Percentiles rank a stretch among this genome's conserved stretches.
Conservation (phyloP, 768 basidiomycete genomes). For the Suillus fuscotomentosus region DNA sequence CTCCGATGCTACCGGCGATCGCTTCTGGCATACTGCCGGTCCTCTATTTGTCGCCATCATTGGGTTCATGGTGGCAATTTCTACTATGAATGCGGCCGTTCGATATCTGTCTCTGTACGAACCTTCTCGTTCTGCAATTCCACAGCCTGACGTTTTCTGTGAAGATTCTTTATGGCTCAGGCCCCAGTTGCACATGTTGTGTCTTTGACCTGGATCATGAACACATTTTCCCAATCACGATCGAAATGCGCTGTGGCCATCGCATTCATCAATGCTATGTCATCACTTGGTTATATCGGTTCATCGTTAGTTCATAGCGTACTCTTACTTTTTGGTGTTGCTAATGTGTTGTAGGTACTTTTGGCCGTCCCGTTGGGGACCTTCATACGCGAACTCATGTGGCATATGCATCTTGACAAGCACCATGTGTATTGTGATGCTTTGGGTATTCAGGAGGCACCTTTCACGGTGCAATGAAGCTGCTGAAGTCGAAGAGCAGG, state of each 20-base stretch:
- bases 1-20: conserved; percentile 69
- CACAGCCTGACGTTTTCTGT: not conserved
- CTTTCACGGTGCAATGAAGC: conserved; percentile 39
- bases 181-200: conserved; percentile 68
- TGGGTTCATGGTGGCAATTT: conserved; percentile 64
- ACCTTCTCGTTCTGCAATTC: not conserved
- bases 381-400: conserved; percentile 66
- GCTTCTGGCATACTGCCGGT: conserved; percentile 64
- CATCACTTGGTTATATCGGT: conserved; percentile 76
- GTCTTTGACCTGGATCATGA: conserved; percentile 53
- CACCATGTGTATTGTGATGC: conserved; percentile 47
- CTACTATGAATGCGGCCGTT: conserved; percentile 56
- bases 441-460: conserved; percentile 45
- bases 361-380: conserved; percentile 70
- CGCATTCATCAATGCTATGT: conserved; percentile 76
- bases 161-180: conserved; percentile 74
- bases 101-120: conserved; percentile 65
- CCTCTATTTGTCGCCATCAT: conserved; percentile 59
- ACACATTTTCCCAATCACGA: conserved; percentile 67
- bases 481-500: conserved; percentile 36
- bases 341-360: conserved; percentile 41
- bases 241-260: conserved; percentile 84
- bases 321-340: not conserved
- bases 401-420: conserved; percentile 67
- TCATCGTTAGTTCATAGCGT: conserved; percentile 60